Percentiles rank a stretch among this genome's conserved stretches.
Evolutionary conservation across 345 rosid genomes (phyloP).

Genomic region (Erysimum cheiranthoides): DNA sequence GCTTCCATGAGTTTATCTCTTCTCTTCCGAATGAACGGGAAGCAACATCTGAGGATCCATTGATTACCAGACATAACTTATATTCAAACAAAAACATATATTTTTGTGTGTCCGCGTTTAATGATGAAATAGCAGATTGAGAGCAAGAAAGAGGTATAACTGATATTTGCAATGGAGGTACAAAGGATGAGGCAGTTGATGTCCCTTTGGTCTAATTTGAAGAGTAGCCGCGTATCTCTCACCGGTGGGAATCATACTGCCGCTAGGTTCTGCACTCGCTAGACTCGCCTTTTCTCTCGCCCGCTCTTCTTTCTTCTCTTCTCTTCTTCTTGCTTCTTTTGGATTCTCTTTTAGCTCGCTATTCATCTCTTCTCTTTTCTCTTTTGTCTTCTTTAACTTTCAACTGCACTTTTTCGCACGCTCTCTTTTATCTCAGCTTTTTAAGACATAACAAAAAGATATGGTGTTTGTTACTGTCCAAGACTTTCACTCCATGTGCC

Average conservation of each 20-base stretch:
- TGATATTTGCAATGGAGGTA: slow-evolving; percentile 59
- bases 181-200: slow-evolving; percentile 62
- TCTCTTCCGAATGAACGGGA: slow-evolving; percentile 19
- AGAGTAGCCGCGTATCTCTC: slow-evolving; percentile 60
- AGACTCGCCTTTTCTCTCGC: slow-evolving; percentile 33
- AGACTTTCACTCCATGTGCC: slow-evolving; percentile 48
- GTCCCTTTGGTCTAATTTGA: slow-evolving; percentile 56
- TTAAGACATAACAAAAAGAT: slow-evolving; percentile 30
- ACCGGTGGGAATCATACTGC: slow-evolving; percentile 94
- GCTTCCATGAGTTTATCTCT: slow-evolving; percentile 34
- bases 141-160: slow-evolving; percentile 46
- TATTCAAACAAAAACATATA: slow-evolving; percentile 3
- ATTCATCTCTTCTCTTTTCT: slow-evolving; percentile 17
- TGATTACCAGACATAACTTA: slow-evolving; percentile 35
- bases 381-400: slow-evolving; percentile 30
- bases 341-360: slow-evolving; percentile 30
- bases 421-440: slow-evolving; percentile 33
- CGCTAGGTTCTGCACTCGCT: slow-evolving; percentile 86
- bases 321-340: slow-evolving; percentile 24
- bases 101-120: slow-evolving; percentile 16
- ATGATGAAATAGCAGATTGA: slow-evolving; percentile 42
- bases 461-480: slow-evolving; percentile 55
- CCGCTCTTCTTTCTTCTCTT: slow-evolving; percentile 31
- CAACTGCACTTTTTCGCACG: slow-evolving; percentile 14
- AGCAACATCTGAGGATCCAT: slow-evolving; percentile 44